phyloP scores from a whole-genome alignment of 2,329 filamentous ascomycete genomes.

The Penicillium italicum region DNA sequence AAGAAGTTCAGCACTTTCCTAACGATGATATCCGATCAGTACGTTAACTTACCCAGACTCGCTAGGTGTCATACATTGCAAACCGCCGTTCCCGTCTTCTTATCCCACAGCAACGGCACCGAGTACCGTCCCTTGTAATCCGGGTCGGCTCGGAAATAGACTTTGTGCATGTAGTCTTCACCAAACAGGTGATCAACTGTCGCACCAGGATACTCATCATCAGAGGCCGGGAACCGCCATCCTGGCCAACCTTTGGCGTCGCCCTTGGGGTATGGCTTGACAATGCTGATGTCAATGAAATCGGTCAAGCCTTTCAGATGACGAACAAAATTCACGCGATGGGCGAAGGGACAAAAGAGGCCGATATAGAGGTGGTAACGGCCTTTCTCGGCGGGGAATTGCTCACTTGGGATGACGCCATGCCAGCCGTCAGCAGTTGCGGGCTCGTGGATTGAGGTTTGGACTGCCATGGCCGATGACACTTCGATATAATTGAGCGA shows the following conservation, averaged over 20 bases:
- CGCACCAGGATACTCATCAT: conserved; percentile 55
- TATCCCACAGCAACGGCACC: conserved; percentile 62
- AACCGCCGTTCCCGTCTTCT: conserved; percentile 53
- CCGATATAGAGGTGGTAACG: conserved; percentile 57
- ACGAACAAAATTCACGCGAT: conserved; percentile 56
- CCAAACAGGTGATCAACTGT: conserved; percentile 60
- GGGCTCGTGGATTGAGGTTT: conserved; percentile 17
- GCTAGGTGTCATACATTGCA: conserved; percentile 49
- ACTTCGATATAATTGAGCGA: background rate
- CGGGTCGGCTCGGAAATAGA: conserved; percentile 61
- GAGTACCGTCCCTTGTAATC: conserved; percentile 60
- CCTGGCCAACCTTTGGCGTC: conserved; percentile 61
- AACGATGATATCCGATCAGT: background rate
- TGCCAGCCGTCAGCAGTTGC: conserved; percentile 45
- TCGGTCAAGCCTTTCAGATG: conserved; percentile 56
- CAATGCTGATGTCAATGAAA: conserved; percentile 55
- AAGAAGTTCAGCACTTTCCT: background rate
- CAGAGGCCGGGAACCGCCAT: conserved; percentile 55
- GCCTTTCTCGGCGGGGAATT: conserved; percentile 50
- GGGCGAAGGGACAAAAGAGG: conserved; percentile 64
- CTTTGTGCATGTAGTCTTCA: conserved; percentile 57
- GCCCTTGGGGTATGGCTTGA: conserved; percentile 65
- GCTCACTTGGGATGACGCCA: conserved; percentile 46
- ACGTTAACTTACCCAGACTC: background rate
- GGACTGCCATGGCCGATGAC: background rate